These are phyloP conservation scores for Herpetospermum pedunculosum DNA, from an alignment of 306 rosid species.

Conservation along the genomic window DNA sequence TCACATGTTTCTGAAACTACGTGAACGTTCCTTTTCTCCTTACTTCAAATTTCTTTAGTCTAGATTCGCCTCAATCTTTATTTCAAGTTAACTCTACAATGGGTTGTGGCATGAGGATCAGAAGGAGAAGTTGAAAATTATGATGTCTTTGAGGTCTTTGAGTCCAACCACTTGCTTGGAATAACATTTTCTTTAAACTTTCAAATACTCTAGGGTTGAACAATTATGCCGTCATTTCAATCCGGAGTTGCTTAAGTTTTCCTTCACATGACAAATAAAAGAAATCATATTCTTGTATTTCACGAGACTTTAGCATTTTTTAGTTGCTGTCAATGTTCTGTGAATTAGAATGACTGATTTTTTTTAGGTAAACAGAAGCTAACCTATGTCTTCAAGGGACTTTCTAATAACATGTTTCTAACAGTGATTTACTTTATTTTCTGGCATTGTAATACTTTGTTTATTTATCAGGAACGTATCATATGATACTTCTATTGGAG, in stretches of 20 bases:
- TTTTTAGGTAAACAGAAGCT: not conserved
- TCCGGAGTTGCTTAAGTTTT: not conserved
- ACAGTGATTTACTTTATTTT: not conserved
- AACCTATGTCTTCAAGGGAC: not conserved
- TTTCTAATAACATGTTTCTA: not conserved
- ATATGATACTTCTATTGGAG: slow-evolving; percentile 72
- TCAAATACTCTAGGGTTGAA: not conserved
- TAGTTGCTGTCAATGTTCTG: not conserved
- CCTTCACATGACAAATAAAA: not conserved
- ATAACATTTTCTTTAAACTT: not conserved
- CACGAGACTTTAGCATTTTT: not conserved
- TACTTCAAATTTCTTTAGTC: not conserved
- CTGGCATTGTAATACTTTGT: slow-evolving; percentile 12
- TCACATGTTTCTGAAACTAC: not conserved
- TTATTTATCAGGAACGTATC: slow-evolving; percentile 47
- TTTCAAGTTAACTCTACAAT: not conserved
- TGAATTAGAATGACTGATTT: not conserved
- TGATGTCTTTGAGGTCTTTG: not conserved
- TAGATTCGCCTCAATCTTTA: not conserved
- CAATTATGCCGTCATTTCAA: not conserved
- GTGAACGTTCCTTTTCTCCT: not conserved
- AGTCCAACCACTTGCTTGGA: not conserved
- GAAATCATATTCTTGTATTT: not conserved
- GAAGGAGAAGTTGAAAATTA: not conserved
- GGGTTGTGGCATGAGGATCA: not conserved